These are phyloP conservation scores for Deakozyma indianensis DNA, from an alignment of 805 yeast species.

Conservation along the genomic window DNA sequence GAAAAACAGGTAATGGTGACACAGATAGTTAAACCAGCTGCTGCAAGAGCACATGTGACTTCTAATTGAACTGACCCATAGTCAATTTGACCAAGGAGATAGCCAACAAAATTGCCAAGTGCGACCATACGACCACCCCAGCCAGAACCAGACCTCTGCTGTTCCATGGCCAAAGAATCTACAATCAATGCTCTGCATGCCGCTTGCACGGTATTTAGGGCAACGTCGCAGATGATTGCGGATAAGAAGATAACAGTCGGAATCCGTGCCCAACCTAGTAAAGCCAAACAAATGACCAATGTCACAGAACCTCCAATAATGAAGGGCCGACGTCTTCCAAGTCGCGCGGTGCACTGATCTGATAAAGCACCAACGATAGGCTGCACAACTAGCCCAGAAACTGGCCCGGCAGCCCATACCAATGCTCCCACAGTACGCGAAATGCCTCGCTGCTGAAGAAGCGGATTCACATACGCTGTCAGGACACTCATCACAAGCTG, in stretches of 20 bases:
- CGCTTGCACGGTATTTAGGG: slow-evolving; percentile 46
- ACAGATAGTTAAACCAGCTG: slow-evolving; percentile 26
- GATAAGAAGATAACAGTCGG: slow-evolving; percentile 19
- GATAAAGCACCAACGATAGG: slow-evolving; percentile 47
- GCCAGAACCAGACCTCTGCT: slow-evolving; percentile 46
- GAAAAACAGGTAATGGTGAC: slow-evolving; percentile 27
- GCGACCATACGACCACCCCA: slow-evolving; percentile 58
- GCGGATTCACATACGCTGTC: slow-evolving; percentile 50
- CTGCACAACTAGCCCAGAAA: slow-evolving; percentile 49
- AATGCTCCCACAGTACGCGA: slow-evolving; percentile 40
- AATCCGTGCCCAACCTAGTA: slow-evolving; percentile 23
- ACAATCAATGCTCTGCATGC: slow-evolving; percentile 47
- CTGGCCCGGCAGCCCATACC: slow-evolving; percentile 56
- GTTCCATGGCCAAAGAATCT: slow-evolving; percentile 41
- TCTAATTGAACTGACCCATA: slow-evolving; percentile 39
- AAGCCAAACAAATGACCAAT: slow-evolving; percentile 30
- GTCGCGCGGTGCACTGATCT: slow-evolving; percentile 25
- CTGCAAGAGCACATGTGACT: slow-evolving; percentile 30
- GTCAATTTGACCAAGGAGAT: slow-evolving; percentile 36
- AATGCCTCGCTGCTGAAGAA: slow-evolving; percentile 46
- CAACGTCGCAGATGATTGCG: slow-evolving; percentile 39
- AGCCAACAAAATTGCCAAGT: slow-evolving; percentile 42
- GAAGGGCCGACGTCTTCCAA: slow-evolving; percentile 44
- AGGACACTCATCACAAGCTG: slow-evolving; percentile 56
- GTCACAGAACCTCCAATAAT: slow-evolving; percentile 39